Evolutionary conservation across 345 rosid genomes (phyloP), one percentile per base, ranked within the genome.

Genomic region (Hibiscus syriacus): DNA sequence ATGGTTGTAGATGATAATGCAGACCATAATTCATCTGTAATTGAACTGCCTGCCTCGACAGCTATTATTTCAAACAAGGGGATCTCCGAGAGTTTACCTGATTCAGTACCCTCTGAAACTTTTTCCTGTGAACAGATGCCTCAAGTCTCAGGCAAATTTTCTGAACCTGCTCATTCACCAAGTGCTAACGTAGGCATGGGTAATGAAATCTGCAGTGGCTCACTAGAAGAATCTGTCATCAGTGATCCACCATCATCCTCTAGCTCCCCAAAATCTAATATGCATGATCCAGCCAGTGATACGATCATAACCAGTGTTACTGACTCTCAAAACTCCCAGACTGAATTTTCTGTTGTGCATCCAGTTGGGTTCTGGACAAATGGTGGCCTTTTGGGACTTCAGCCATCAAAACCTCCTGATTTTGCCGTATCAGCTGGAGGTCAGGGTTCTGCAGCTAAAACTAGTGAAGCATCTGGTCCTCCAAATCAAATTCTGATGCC

Each of bases 351-450:
- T 34, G 59, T 61, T 48, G 71, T 72, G 70, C 81, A 72, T 65
- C 50, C 96, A 30, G 83, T 86, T 48, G 76, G 78, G 38, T 75
- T 90, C 74, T 94, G 99, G 99, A 94, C 96, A 70, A 94, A 94
- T 68, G 97, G 99, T 25, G 84, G 95, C 48, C 83, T 94, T 59
- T 80, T 94, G 58, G 99, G 99, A 68, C 97, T 94, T 68, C 77
- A 85, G 52, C 99, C 99, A 50, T 86, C 92, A 48, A 94, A 89
- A 70, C 99, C 99, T 74, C 92, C 96, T 70, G 95, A 82, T 78
- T 87, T 90, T 75, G 77, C 89, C 60, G 74, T 53, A 71, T 76
- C 92, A 66, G 80, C 78, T 53, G 60, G 20, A 43, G 72, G 64
- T 73, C 73, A 70, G 67, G 75, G 76, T 72, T 48, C 62, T 68